Evolutionary conservation across 495 filamentous ascomycete genomes (phyloP).

Genomic region (Xylaria palmicola): DNA sequence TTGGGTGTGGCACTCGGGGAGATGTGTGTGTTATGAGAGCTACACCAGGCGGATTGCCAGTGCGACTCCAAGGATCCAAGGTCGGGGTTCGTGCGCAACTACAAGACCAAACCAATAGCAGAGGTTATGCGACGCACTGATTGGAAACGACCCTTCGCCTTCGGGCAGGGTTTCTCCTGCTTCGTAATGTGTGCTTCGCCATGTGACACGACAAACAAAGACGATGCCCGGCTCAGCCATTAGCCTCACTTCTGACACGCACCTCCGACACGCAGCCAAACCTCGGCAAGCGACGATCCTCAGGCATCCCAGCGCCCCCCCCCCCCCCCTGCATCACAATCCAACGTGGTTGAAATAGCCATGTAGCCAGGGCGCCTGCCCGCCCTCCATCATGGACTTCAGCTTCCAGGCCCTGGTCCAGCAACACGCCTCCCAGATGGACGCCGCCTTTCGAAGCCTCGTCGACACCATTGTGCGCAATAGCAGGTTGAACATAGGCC

Average conservation of each 20-base stretch:
- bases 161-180: neutral
- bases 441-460: constrained; percentile 17
- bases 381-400: constrained; percentile 4
- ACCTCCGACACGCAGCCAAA: neutral
- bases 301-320: neutral
- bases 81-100: too few species aligned
- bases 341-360: constrained; percentile 11
- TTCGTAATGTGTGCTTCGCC: neutral
- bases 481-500: constrained; percentile 27
- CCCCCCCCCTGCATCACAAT: neutral
- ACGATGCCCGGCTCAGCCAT: neutral
- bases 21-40: too few species aligned
- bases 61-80: too few species aligned
- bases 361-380: neutral
- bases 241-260: neutral
- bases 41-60: too few species aligned
- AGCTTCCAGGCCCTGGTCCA: constrained; percentile 11
- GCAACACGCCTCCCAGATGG: constrained; percentile 12
- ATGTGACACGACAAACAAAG: neutral
- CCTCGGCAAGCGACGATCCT: neutral
- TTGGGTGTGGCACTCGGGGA: too few species aligned
- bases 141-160: too few species aligned
- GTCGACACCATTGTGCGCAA: constrained; percentile 22
- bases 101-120: too few species aligned
- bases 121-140: too few species aligned